Percentiles rank a stretch among this genome's conserved stretches.
Conservation (phyloP, 768 basidiomycete species). For the Mycena venus region DNA sequence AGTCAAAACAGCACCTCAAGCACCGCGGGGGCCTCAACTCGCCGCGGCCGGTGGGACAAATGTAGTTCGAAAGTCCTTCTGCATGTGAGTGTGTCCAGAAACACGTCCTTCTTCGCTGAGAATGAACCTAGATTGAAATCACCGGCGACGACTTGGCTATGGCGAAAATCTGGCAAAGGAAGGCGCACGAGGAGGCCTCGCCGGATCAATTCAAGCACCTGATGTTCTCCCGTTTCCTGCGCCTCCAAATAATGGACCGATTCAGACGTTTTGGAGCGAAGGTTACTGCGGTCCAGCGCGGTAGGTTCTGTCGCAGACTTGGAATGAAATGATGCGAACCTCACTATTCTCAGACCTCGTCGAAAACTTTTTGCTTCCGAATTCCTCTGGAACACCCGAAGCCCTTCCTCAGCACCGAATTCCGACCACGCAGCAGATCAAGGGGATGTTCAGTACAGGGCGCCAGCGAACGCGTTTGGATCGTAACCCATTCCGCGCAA, state of each 20-base stretch:
- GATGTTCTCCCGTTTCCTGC: not conserved
- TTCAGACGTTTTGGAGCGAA: constrained; percentile 1
- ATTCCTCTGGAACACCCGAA: not conserved
- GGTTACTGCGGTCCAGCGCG: not conserved
- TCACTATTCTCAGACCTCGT: not conserved
- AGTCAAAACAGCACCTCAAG: too few species aligned
- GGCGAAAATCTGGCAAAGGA: constrained; percentile 11
- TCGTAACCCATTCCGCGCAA: constrained; percentile 17
- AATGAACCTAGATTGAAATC: constrained; percentile 8
- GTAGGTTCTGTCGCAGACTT: not conserved
- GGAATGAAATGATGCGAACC: not conserved
- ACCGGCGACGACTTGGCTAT: not conserved
- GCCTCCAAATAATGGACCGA: not conserved
- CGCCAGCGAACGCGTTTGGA: too few species aligned
- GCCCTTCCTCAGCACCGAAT: not conserved
- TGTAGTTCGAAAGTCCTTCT: too few species aligned
- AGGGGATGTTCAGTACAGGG: not conserved
- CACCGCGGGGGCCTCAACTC: too few species aligned
- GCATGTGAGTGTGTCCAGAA: too few species aligned
- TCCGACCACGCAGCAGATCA: not conserved
- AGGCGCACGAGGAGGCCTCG: not conserved
- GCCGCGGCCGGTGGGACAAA: too few species aligned
- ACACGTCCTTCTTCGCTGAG: too few species aligned
- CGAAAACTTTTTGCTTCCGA: not conserved
- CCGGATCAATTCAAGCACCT: not conserved